A percentile compares a stretch with the other conserved stretches of the same genome.
Conservation (phyloP, 2,329 filamentous ascomycete species). For the Trichoderma sp. region DNA sequence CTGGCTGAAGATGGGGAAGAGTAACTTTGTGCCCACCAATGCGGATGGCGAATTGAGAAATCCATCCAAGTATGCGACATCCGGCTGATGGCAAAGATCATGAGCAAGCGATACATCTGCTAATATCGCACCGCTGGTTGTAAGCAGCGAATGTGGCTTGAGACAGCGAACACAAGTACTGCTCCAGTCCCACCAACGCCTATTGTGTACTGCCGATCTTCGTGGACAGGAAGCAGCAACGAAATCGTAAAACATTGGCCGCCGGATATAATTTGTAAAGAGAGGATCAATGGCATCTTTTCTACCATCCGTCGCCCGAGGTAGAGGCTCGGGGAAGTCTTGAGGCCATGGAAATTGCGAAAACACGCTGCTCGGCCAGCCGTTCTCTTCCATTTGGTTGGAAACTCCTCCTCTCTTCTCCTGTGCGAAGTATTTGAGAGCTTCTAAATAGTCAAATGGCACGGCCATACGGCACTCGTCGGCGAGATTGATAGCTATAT, state of each 20-base stretch:
- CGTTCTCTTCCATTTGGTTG: background rate
- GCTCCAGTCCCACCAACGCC: slow-evolving; percentile 40
- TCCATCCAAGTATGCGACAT: slow-evolving; percentile 49
- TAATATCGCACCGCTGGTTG: slow-evolving; percentile 41
- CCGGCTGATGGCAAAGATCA: slow-evolving; percentile 50
- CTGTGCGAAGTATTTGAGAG: slow-evolving; percentile 56
- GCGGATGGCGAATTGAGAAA: slow-evolving; percentile 50
- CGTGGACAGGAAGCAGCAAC: slow-evolving; percentile 44
- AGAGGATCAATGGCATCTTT: slow-evolving; percentile 7
- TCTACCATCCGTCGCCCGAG: background rate
- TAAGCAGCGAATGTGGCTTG: slow-evolving; percentile 34
- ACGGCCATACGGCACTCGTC: slow-evolving; percentile 60
- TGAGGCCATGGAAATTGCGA: slow-evolving; percentile 21
- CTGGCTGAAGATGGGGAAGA: slow-evolving; percentile 56
- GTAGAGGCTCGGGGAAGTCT: slow-evolving; percentile 17
- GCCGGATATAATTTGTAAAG: slow-evolving; percentile 25
- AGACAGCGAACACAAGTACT: slow-evolving; percentile 34
- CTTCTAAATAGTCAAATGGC: slow-evolving; percentile 54
- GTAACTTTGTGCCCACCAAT: slow-evolving; percentile 47
- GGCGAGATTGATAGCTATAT: slow-evolving; percentile 73
- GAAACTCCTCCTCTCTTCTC: background rate
- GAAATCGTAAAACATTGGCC: slow-evolving; percentile 36
- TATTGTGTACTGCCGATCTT: slow-evolving; percentile 41
- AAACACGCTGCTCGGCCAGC: background rate
- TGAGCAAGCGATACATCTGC: slow-evolving; percentile 54